Conservation (phyloP, 805 yeast genomes). For the Wickerhamia fluorescens region DNA sequence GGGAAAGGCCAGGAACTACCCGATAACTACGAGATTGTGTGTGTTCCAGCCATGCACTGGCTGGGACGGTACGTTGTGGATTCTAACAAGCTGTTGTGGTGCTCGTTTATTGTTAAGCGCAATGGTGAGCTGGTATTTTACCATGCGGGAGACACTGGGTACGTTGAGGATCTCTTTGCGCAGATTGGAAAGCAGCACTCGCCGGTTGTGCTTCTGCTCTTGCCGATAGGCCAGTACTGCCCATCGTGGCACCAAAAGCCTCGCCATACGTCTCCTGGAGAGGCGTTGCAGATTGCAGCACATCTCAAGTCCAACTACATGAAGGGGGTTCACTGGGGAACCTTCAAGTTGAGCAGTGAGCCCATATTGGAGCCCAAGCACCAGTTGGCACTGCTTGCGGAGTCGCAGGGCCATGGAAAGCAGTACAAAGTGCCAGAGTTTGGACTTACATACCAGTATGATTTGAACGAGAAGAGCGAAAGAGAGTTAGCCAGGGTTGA, state of each 20-base stretch:
- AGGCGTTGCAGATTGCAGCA: constrained; percentile 59
- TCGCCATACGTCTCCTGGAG: constrained; percentile 79
- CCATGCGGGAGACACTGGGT: constrained; percentile 96
- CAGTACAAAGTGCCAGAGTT: constrained; percentile 61
- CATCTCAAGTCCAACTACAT: constrained; percentile 56
- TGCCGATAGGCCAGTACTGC: constrained; percentile 93
- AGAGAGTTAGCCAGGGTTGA: no score
- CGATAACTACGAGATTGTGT: constrained; percentile 67
- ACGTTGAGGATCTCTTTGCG: constrained; percentile 62
- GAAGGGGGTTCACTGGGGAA: constrained; percentile 96
- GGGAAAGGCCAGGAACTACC: no score
- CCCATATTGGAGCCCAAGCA: constrained; percentile 78
- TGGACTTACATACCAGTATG: constrained; percentile 62
- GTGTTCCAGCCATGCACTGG: constrained; percentile 97
- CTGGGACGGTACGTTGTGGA: constrained; percentile 80
- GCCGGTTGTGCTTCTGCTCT: constrained; percentile 48
- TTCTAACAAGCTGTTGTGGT: constrained; percentile 80
- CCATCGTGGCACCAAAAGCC: constrained; percentile 94
- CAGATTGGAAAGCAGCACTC: constrained; percentile 63
- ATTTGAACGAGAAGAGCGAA: constrained; percentile 24
- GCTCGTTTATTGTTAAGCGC: constrained; percentile 67
- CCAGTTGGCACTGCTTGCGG: constrained; percentile 46
- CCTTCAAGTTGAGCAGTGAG: constrained; percentile 84
- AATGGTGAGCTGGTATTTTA: constrained; percentile 67
- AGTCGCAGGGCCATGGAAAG: constrained; percentile 22